Conservation (phyloP, 2,329 filamentous ascomycete species). For the Colletotrichum salicis region DNA sequence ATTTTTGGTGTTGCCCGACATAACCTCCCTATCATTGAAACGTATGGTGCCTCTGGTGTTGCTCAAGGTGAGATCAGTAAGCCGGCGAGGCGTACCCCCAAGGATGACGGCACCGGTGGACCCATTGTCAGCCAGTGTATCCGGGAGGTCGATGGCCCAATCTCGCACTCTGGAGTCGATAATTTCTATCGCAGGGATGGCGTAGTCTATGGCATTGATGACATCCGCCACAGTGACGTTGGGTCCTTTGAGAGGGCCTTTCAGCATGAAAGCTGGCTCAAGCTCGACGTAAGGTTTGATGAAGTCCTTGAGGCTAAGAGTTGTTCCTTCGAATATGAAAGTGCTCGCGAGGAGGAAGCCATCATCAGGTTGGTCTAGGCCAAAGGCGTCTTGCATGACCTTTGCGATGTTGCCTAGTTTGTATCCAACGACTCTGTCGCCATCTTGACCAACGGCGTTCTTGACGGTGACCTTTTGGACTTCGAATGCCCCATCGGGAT, state of each 20-base stretch:
- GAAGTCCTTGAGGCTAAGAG: slow-evolving; percentile 36
- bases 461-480: too few species aligned
- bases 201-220: slow-evolving; percentile 43
- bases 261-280: slow-evolving; percentile 42
- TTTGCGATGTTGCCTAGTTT: slow-evolving; percentile 41
- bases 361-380: slow-evolving; percentile 43
- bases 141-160: slow-evolving; percentile 39
- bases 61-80: too few species aligned
- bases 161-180: slow-evolving; percentile 43
- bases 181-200: slow-evolving; percentile 43
- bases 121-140: too few species aligned
- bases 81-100: too few species aligned
- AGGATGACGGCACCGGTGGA: too few species aligned
- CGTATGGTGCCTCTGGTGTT: too few species aligned
- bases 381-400: slow-evolving; percentile 44
- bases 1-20: too few species aligned
- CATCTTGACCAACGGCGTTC: too few species aligned
- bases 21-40: too few species aligned
- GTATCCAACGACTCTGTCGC: too few species aligned
- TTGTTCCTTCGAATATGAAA: slow-evolving; percentile 30
- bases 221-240: slow-evolving; percentile 43
- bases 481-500: too few species aligned
- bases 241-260: slow-evolving; percentile 39
- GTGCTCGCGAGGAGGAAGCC: slow-evolving; percentile 41
- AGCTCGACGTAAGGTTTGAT: slow-evolving; percentile 44